Base-by-base conservation (phyloP, 2,329 filamentous ascomycete genomes). In the Botrytis cinerea region DNA sequence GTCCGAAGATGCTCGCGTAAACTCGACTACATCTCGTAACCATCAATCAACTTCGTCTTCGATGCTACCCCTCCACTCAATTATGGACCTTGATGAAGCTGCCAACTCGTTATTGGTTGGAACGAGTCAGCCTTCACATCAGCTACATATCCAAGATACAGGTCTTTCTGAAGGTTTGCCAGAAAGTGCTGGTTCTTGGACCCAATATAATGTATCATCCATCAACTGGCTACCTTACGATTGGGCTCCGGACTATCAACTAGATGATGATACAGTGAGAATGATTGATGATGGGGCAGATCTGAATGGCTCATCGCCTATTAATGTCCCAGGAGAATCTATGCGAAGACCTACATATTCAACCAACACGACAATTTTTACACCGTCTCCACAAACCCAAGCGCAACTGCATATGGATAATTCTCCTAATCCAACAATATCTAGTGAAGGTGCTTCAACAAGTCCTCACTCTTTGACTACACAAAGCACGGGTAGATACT, bases 181-280 rank as follows among this genome's bases (percentile, higher is more conserved):
- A 25, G 48, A 43, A 51, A 48, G 45, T 20, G 22, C 64, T 57
- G 32, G 48, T 22, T 70, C 74, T 25, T 78, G 76, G 77, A 76
- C 74, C 57, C 71, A 75, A 59, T 74, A 74, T 43, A 75, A 68
- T 62, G 74, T 74, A 45, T 77, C 77, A 16, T 78, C 78, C 25
- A 76, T 79, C 38, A 78, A 78, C 71, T 79, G 77, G 78, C 67
- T 79, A 8, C 76, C 78, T 48, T 77, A 78, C 43, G 64, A 78
- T 60, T 79, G 78, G 76, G 75, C 67, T 9, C 76, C 77, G 1
- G 74, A 78, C 63, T 63, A 63, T n/a, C 61, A 32, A 45, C 8
- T 63, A 40, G 40, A 63, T 22, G n/a, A 45, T 28, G 40, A 64
- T 28, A 9, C 8, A 32, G 43, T 64, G 61, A 12, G n/a, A 28